These are phyloP conservation scores for Phytophthora uliginosa DNA, from an alignment of 352 stramenopile genomes.

Conservation along the genomic window DNA sequence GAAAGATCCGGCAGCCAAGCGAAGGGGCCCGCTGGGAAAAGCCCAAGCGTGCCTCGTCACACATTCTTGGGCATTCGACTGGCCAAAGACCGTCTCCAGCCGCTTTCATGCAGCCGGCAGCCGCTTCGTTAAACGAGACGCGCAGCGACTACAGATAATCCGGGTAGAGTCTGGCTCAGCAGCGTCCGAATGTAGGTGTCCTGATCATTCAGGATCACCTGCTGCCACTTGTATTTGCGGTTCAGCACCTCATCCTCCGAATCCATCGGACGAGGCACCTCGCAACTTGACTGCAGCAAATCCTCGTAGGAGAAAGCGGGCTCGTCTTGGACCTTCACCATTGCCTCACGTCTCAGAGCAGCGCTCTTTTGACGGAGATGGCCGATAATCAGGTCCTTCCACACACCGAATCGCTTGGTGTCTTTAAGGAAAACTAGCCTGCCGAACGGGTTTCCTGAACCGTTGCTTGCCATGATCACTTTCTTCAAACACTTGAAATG, in stretches of 20 bases:
- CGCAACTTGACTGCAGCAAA: background rate
- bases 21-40: no score
- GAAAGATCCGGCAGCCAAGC: no score
- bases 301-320: background rate
- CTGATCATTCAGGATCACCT: conserved; percentile 1
- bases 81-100: background rate
- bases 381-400: background rate
- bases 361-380: background rate
- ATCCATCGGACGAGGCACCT: background rate
- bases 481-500: no score
- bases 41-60: no score
- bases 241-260: background rate
- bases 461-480: no score
- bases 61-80: background rate
- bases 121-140: background rate
- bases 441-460: background rate
- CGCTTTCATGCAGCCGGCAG: background rate
- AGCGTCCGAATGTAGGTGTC: conserved; percentile 12
- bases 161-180: background rate
- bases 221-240: background rate
- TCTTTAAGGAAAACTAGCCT: background rate
- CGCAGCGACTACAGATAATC: background rate
- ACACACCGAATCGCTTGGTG: background rate
- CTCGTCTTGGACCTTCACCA: background rate
- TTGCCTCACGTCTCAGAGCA: background rate